A percentile compares a stretch with the other conserved stretches of the same genome.
These are phyloP conservation scores for Lecanoromycetidae sp. DNA, from an alignment of 2,329 filamentous ascomycete species.

Conservation along the genomic window DNA sequence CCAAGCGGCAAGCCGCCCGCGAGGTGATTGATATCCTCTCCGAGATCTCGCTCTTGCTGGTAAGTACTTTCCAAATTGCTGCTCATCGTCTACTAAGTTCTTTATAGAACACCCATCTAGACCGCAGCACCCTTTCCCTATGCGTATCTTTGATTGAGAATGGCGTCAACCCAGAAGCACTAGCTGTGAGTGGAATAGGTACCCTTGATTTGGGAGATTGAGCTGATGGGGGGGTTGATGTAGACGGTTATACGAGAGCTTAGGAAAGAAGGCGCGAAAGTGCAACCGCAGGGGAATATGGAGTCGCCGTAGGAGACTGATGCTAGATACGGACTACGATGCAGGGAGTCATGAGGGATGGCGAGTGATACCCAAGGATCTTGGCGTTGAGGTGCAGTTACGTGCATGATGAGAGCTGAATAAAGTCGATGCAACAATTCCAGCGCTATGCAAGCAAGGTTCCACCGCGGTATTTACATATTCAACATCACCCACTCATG, in stretches of 20 bases:
- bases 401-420: not conserved
- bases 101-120: slow-evolving; percentile 76
- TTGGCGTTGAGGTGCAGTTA: not conserved
- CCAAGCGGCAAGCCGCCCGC: slow-evolving; percentile 37
- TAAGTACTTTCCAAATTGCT: slow-evolving; percentile 18
- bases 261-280: slow-evolving; percentile 28
- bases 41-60: slow-evolving; percentile 37
- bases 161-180: slow-evolving; percentile 86
- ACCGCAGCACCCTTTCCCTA: slow-evolving; percentile 79
- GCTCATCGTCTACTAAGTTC: not conserved
- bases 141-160: slow-evolving; percentile 97
- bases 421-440: not conserved
- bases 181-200: slow-evolving; percentile 55
- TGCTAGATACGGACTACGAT: slow-evolving; percentile 14
- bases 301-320: slow-evolving; percentile 2
- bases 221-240: not conserved
- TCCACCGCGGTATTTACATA: not conserved
- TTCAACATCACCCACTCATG: not conserved
- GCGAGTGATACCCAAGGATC: not conserved
- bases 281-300: slow-evolving; percentile 20
- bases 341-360: not conserved
- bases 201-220: no score
- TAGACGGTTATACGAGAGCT: slow-evolving; percentile 37
- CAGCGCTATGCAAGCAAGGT: not conserved
- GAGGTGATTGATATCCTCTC: slow-evolving; percentile 41